Base-by-base conservation (phyloP, 169 alveolate species). In the Plasmodium fragile region DNA sequence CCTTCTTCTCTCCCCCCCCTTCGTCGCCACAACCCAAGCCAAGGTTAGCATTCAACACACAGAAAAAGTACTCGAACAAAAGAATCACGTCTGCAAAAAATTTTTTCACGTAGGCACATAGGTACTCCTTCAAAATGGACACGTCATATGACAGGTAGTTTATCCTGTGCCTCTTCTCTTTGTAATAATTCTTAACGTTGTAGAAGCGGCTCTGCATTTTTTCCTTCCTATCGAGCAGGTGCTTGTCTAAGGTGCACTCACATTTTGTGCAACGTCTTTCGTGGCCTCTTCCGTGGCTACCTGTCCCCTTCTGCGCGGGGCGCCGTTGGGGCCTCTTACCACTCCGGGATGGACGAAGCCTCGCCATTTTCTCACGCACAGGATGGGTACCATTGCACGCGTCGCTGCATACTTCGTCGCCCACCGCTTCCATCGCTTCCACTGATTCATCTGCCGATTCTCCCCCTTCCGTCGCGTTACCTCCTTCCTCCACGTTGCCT, bases 91-190 rank as follows among this genome's bases (percentile, higher is more conserved):
- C 94, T 22, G 30, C 89, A 89, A 89, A 77, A 78, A 36, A 89
- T 89, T 89, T 89, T 30, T 78, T 89, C 52, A 89, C 79, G 65
- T 89, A 89, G 49, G 39, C 49, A 39, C 71, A 78, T 36, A 89
- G 30, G 71, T 89, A 89, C n/a, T 89, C 94, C 77, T 89, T 89
- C 81, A 89, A 89, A 77, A 89, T 89, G 49, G 43, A 77, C 45
- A 89, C 25, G 18, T 89, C 94, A 16, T 89, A 89, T 13, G 81
- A 32, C 34, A 78, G 71, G 71, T 89, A 89, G 81, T 89, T 89
- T 4, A 59, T 36, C 52, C 36, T 78, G 59, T 39, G n/a, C 8
- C 22, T 8, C 36, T 89, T 89, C 11, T 72, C 53, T 78, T 89
- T 89, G 72, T 89, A 89, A 89, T 89, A 72, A 13, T 22, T 59